Conservation (phyloP, 345 rosid genomes). For the Camelina neglecta region DNA sequence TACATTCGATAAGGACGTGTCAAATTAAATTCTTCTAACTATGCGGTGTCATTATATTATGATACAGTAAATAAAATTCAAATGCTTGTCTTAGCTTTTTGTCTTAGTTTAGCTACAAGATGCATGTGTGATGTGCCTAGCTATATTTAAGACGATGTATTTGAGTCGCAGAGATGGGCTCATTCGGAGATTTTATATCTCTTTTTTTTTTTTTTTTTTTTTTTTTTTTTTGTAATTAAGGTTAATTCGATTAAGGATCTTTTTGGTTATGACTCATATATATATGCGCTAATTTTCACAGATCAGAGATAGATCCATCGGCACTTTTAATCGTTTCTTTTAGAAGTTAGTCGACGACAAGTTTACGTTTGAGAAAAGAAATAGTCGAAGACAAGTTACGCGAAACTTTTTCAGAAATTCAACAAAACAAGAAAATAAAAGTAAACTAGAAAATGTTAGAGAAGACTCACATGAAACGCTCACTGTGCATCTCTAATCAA, state of each 20-base stretch:
- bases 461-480: conserved; percentile 26
- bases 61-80: not conserved
- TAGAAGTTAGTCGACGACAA: conserved; percentile 5
- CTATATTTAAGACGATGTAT: not conserved
- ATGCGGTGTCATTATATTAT: conserved; percentile 7
- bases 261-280: not conserved
- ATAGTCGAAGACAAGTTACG: not conserved
- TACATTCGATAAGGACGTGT: conserved; percentile 36
- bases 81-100: too few relatives aligned
- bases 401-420: too few relatives aligned
- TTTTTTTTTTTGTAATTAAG: too few relatives aligned
- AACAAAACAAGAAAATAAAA: too few relatives aligned
- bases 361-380: too few relatives aligned
- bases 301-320: not conserved
- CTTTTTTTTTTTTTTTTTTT: too few relatives aligned
- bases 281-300: not conserved
- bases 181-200: too few relatives aligned
- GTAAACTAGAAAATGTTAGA: conserved; percentile 1
- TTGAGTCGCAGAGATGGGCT: not conserved
- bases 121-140: conserved; percentile 9
- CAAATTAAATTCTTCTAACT: conserved; percentile 14
- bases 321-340: not conserved
- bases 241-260: not conserved
- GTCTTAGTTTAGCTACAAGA: too few relatives aligned
- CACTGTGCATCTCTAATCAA: conserved; percentile 17